Evolutionary conservation across 2,329 filamentous ascomycete genomes (phyloP).

Genomic region (Pyricularia sp.): DNA sequence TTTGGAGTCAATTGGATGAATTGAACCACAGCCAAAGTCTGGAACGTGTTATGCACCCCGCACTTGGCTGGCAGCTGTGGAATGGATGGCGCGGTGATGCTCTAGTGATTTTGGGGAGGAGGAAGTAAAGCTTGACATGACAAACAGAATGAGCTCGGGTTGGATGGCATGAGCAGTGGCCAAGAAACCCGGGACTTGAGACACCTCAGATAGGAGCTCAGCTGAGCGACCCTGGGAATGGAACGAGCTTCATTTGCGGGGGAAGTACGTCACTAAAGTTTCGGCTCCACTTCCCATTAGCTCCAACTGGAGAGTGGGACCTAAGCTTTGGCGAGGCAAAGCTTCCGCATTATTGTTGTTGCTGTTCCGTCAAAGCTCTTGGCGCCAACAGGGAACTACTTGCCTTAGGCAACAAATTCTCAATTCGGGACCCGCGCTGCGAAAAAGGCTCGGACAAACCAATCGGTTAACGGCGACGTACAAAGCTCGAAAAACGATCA

Average conservation of each 20-base stretch:
- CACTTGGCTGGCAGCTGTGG: slow-evolving; percentile 1
- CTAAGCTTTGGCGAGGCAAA: neutral
- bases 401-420: slow-evolving; percentile 2
- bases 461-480: neutral
- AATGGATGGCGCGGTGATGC: neutral
- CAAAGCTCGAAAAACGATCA: neutral
- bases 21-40: slow-evolving; percentile 6
- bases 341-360: neutral
- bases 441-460: slow-evolving; percentile 16
- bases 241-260: neutral
- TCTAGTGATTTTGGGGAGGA: neutral
- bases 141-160: neutral
- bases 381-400: neutral
- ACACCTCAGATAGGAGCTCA: neutral
- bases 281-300: neutral
- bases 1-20: slow-evolving; percentile 17
- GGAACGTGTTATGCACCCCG: slow-evolving; percentile 2
- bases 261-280: neutral
- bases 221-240: neutral
- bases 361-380: neutral
- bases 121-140: neutral
- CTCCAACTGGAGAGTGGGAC: neutral
- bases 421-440: slow-evolving; percentile 8
- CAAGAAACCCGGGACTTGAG: neutral
- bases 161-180: neutral